A percentile compares a stretch with the other conserved stretches of the same genome.
These are phyloP conservation scores for Serendipita sp. DNA, from an alignment of 768 basidiomycete species.

Conservation along the genomic window DNA sequence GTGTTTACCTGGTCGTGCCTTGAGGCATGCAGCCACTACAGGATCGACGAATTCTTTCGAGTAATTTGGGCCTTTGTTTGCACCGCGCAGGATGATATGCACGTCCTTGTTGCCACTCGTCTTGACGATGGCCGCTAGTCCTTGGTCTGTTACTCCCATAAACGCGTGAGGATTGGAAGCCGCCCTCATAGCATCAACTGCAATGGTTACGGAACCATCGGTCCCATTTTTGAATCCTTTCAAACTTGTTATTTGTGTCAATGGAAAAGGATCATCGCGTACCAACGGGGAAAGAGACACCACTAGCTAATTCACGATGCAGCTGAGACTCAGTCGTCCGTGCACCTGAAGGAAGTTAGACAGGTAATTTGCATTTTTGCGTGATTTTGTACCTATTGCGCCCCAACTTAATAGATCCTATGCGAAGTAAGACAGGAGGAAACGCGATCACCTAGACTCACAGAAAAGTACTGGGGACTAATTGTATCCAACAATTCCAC, in stretches of 20 bases:
- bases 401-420: constrained; percentile 64
- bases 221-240: constrained; percentile 96
- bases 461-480: constrained; percentile 58
- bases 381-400: constrained; percentile 43
- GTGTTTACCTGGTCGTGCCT: constrained; percentile 30
- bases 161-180: constrained; percentile 88
- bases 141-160: constrained; percentile 44
- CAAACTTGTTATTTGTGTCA: not conserved
- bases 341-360: constrained; percentile 31
- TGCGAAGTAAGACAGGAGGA: not conserved
- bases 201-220: constrained; percentile 74
- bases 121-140: constrained; percentile 75
- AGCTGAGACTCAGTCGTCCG: constrained; percentile 95
- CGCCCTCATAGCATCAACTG: constrained; percentile 92
- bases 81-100: constrained; percentile 89
- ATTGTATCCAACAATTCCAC: constrained; percentile 86
- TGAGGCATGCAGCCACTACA: constrained; percentile 93
- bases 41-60: constrained; percentile 52
- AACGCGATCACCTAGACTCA: not conserved
- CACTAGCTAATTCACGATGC: constrained; percentile 89
- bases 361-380: no score
- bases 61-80: constrained; percentile 80
- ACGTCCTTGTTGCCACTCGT: constrained; percentile 73
- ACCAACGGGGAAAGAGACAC: constrained; percentile 86
- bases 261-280: not conserved